Evolutionary conservation across 768 basidiomycete genomes (phyloP).

Genomic region (Zangia roseola): DNA sequence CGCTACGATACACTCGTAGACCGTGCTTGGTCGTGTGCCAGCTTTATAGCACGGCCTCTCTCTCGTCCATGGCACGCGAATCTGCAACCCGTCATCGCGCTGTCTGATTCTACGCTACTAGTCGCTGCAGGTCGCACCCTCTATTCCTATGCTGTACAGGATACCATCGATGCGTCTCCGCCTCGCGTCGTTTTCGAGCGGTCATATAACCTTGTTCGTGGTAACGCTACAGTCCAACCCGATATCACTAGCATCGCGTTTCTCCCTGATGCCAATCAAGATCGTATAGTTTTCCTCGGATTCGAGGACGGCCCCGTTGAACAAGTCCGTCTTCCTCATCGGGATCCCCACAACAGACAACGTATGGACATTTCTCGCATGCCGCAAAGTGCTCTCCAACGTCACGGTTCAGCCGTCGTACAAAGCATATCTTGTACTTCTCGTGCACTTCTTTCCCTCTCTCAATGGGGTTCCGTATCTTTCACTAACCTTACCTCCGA

Average conservation of each 20-base stretch:
- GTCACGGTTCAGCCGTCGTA: conserved; percentile 47
- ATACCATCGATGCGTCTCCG: conserved; percentile 26
- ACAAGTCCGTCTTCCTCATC: conserved; percentile 37
- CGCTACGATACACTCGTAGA: conserved; percentile 56
- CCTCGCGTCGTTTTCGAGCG: conserved; percentile 52
- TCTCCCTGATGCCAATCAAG: conserved; percentile 42
- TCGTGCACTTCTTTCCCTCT: conserved; percentile 52
- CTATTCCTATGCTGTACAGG: conserved; percentile 55
- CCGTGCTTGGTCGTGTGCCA: conserved; percentile 45
- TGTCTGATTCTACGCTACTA: conserved; percentile 53
- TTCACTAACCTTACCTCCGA: conserved; percentile 32
- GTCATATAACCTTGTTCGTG: conserved; percentile 37
- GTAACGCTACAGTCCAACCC: conserved; percentile 29
- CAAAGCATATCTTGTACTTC: conserved; percentile 54
- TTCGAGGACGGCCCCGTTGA: conserved; percentile 61
- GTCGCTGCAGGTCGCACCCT: conserved; percentile 59
- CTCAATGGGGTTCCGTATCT: conserved; percentile 51
- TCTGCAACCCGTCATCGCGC: conserved; percentile 54
- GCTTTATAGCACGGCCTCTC: conserved; percentile 65
- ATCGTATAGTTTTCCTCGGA: conserved; percentile 50
- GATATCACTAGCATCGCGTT: conserved; percentile 59
- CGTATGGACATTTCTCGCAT: conserved; percentile 22
- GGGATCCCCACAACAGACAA: conserved; percentile 1
- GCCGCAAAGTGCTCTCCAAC: conserved; percentile 24
- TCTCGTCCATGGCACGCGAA: conserved; percentile 57